Base-by-base conservation (phyloP, 1,284 basidiomycete species). In the Vanrija sp. region DNA sequence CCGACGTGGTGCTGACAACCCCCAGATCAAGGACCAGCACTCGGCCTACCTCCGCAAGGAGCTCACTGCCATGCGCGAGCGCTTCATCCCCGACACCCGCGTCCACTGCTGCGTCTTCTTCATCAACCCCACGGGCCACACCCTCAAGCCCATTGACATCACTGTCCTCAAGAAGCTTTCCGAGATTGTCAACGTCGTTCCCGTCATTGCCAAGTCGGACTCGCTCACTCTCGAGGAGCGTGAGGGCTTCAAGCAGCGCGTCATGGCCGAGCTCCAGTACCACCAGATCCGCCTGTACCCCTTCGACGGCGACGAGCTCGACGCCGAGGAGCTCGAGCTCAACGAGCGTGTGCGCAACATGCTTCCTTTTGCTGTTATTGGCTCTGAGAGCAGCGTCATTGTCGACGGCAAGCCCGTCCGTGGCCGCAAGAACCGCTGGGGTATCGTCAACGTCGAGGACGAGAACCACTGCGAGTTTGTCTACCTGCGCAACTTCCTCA, bases 41-140 rank as follows among this genome's bases (percentile, higher is more conserved):
- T 94, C 90, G 72, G 91, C 94, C 46, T 98, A 98, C 80, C 85
- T 98, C 55, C 89, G 96, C 76, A 98, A 98, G 80, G 95, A 98
- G 81, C 83, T 98, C 61, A 98, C 96, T 5, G 95, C 96, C 6
- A 93, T 94, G 88, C 88, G 96, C 65, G 96, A 98, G 82, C 88
- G 92, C 59, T 91, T 94, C 81, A 98, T 98, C 69, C 88, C 91
- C 73, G 96, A 98, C 80, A 97, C 95, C 19, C 88, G 96, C 60
- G 96, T 98, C 64, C 95, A 98, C 82, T 97, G 93, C 82, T 93
- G 90, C 75, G 78, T 98, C 56, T 98, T 94, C 85, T 98, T 98
- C 80, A 95, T 98, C 83, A 94, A 90, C 78, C 94, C 93, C 19
- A 94, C 93, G 15, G 93, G 94, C 19, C 94, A 96, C 78, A 86